Percentiles rank a stretch among this genome's conserved stretches.
phyloP scores from a whole-genome alignment of 495 filamentous ascomycete species.

The Penicillium bovifimosum region DNA sequence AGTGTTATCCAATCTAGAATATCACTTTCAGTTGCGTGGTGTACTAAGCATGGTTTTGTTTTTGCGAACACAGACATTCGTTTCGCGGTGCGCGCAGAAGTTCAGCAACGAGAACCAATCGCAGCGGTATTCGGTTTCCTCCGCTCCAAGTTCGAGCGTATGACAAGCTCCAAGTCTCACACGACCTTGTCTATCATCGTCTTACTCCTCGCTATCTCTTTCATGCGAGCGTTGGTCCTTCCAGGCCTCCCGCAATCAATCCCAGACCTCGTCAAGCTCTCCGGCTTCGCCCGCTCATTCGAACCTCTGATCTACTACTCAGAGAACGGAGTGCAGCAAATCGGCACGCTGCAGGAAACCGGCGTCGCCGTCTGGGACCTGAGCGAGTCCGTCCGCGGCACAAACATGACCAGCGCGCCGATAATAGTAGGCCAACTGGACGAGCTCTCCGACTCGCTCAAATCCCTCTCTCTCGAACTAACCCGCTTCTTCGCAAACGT shows the following conservation, averaged over 20 bases:
- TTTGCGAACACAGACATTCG: conserved; percentile 62
- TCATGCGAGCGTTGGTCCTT: conserved; percentile 60
- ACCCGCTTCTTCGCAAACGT: conserved; percentile 88
- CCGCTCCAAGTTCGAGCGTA: conserved; percentile 46
- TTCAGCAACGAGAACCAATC: conserved; percentile 81
- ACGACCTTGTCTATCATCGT: conserved; percentile 55
- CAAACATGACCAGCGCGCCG: conserved; percentile 82
- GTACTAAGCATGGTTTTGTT: conserved; percentile 29
- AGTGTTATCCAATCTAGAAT: conserved; percentile 26
- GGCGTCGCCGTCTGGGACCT: conserved; percentile 90
- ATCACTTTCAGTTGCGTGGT: conserved; percentile 24
- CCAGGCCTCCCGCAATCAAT: conserved; percentile 62
- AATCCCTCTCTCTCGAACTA: conserved; percentile 71
- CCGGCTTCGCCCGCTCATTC: conserved; percentile 78
- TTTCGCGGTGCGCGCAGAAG: conserved; percentile 78
- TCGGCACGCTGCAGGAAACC: conserved; percentile 79
- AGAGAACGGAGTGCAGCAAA: conserved; percentile 77
- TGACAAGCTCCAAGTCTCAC: conserved; percentile 58
- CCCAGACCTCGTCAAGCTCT: conserved; percentile 85
- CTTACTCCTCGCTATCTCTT: conserved; percentile 51
- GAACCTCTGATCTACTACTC: conserved; percentile 91
- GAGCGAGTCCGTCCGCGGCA: conserved; percentile 77
- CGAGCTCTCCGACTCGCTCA: conserved; percentile 73
- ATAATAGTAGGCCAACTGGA: conserved; percentile 82
- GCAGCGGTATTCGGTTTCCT: conserved; percentile 64